Base-by-base conservation (phyloP, 2,329 filamentous ascomycete genomes). In the Aspergillus sp. region DNA sequence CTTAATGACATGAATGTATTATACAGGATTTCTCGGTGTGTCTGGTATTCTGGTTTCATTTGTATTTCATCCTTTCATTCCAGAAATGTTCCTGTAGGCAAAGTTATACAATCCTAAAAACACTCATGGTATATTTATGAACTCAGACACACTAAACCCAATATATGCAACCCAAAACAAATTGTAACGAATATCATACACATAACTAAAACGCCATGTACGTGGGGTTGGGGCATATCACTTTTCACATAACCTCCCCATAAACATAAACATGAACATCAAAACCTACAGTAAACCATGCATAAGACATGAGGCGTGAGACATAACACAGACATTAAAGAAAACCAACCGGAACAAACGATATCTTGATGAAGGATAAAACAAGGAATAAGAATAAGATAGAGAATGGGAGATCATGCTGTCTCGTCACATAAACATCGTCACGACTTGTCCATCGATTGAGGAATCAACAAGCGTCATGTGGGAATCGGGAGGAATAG, bases 1-100 rank as follows among this genome's bases (percentile, higher is more conserved):
- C 26, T 58, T 54, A 49, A 58, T 49, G 45, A 57, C 46, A 45
- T 14, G 20, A 32, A 36, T 50, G 31, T 26, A 47, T 24, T 46
- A 16, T 54, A 36, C 20, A n/a, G 2, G 3, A 3, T n/a, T 16
- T 16, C 14, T 7, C 36, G 16, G 16, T 42, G 14, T 29, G 26
- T 29, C 26, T 29, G 26, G 16, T 42, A n/a, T 42, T n/a, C 16
- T n/a, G 2, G 3, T 42, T 39, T 14, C 36, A 42, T n/a, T 10
- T 42, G 6, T 42, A 42, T 42, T n/a, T 42, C 36, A 4, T 42
- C 26, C 7, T 7, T 29, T 29, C 7, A 9, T 29, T 29, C 26
- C 7, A 9, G 1, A 36, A 14, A 14, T 36, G 2, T 36, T 36
- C 32, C 10, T 20, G 32, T 12, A 36, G 12, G 32, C 10, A 11